These are phyloP conservation scores for Boletus coccyginus DNA, from an alignment of 768 basidiomycete species.

Conservation along the genomic window DNA sequence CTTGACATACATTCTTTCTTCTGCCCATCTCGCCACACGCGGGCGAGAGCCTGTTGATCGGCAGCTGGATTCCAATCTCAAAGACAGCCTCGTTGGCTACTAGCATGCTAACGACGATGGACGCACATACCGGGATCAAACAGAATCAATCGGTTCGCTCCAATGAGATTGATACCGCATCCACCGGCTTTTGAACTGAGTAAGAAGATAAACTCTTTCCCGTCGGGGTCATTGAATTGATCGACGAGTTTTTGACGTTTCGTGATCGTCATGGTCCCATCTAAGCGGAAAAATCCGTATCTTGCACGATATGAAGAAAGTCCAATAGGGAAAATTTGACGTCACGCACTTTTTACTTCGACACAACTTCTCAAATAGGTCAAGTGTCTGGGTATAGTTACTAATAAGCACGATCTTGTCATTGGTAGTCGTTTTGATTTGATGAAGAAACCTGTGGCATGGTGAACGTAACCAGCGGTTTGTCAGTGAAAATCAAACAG, in stretches of 20 bases:
- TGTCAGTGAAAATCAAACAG: not conserved
- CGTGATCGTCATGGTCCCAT: constrained; percentile 88
- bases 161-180: constrained; percentile 96
- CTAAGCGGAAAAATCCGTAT: constrained; percentile 89
- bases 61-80: constrained; percentile 99
- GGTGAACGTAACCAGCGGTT: not conserved
- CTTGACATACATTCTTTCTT: constrained; percentile 91
- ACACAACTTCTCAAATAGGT: constrained; percentile 88
- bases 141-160: constrained; percentile 91
- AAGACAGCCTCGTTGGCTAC: not conserved
- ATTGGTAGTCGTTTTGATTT: constrained; percentile 73
- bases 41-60: constrained; percentile 96
- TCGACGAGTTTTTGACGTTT: constrained; percentile 96
- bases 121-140: constrained; percentile 79
- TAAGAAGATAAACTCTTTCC: constrained; percentile 92
- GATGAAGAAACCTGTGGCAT: constrained; percentile 72
- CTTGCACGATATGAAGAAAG: constrained; percentile 36
- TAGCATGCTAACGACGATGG: not conserved
- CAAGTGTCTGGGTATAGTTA: constrained; percentile 94
- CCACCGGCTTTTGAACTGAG: constrained; percentile 95
- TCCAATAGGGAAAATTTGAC: not conserved
- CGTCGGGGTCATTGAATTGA: constrained; percentile 90
- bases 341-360: constrained; percentile 71
- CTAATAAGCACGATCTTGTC: constrained; percentile 98
- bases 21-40: constrained; percentile 99